Conservation (phyloP, 176 grass and related monocot species). For the Carex scoparia region DNA sequence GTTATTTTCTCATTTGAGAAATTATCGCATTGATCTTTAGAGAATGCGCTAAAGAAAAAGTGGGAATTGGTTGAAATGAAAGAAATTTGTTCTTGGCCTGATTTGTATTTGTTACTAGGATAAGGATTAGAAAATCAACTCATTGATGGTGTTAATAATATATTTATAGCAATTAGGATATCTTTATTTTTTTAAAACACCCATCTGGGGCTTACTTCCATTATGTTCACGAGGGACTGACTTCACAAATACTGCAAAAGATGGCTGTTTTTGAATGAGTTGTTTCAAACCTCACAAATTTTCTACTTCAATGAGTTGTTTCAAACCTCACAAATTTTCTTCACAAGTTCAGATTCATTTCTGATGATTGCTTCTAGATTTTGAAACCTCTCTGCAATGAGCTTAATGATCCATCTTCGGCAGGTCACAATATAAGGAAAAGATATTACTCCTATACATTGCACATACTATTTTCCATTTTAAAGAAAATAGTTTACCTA, state of each 20-base stretch:
- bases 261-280: not conserved
- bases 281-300: conserved; percentile 63
- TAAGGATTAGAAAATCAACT: not conserved
- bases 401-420: conserved; percentile 91
- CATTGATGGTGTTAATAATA: not conserved
- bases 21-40: not conserved
- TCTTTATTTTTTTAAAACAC: not conserved
- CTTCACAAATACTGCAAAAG: not conserved
- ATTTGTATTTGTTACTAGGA: not conserved
- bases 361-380: conserved; percentile 42
- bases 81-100: not conserved
- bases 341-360: conserved; percentile 63
- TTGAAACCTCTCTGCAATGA: conserved; percentile 41
- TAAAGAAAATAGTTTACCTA: conserved; percentile 30
- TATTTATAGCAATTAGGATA: not conserved
- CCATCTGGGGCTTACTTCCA: not conserved
- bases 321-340: conserved; percentile 77
- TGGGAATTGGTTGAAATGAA: not conserved
- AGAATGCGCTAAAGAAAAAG: not conserved
- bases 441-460: not conserved
- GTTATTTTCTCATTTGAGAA: not conserved
- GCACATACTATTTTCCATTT: not conserved
- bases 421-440: conserved; percentile 17
- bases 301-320: conserved; percentile 26
- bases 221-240: not conserved